Conservation (phyloP, 2,329 filamentous ascomycete species). For the Pseudogymnoascus sp. region DNA sequence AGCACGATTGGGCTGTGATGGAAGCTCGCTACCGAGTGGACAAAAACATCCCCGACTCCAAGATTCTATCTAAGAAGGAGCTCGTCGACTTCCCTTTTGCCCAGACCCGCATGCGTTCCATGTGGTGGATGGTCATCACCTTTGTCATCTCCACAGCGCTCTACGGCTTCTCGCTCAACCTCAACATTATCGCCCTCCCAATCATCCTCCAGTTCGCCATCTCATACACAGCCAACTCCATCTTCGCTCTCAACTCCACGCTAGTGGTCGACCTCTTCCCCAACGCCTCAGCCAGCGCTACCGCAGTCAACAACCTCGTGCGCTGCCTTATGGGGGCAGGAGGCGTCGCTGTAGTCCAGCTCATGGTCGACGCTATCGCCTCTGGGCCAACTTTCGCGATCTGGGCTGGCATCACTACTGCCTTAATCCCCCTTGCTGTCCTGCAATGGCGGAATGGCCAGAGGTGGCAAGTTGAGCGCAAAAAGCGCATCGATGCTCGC, state of each 20-base stretch:
- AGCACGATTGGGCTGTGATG: slow-evolving; percentile 31
- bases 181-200: slow-evolving; percentile 25
- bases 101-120: slow-evolving; percentile 28
- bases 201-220: slow-evolving; percentile 30
- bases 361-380: slow-evolving; percentile 23
- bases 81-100: slow-evolving; percentile 37
- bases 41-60: slow-evolving; percentile 27
- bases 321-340: slow-evolving; percentile 30
- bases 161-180: slow-evolving; percentile 30
- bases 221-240: slow-evolving; percentile 29
- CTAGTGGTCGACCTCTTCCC: slow-evolving; percentile 31
- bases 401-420: slow-evolving; percentile 15
- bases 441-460: background rate
- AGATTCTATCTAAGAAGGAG: slow-evolving; percentile 22
- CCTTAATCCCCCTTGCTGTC: background rate
- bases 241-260: slow-evolving; percentile 29
- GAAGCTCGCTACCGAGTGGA: slow-evolving; percentile 30
- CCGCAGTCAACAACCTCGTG: slow-evolving; percentile 31
- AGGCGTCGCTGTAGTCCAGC: slow-evolving; percentile 24
- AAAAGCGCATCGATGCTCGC: background rate
- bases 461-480: background rate
- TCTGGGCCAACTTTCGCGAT: slow-evolving; percentile 23
- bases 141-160: slow-evolving; percentile 31
- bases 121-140: slow-evolving; percentile 31
- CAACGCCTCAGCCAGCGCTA: slow-evolving; percentile 28